Percentiles rank a stretch among this genome's conserved stretches.
Conservation (phyloP, 1,139 yeast species). For the Geotrichum histeridarum region DNA sequence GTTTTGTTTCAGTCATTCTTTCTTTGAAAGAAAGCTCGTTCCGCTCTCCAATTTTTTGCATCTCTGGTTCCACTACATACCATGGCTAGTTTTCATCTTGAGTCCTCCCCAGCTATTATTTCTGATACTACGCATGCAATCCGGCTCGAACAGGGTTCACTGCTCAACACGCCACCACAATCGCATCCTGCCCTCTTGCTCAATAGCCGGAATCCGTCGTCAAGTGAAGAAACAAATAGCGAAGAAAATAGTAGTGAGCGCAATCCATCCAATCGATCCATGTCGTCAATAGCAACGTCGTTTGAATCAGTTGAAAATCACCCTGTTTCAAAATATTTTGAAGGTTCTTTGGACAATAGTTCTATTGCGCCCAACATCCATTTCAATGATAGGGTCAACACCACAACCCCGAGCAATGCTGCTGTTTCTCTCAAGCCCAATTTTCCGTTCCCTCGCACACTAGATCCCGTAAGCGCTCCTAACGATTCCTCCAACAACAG, state of each 20-base stretch:
- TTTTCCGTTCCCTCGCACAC: slow-evolving; percentile 8
- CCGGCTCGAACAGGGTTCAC: background rate
- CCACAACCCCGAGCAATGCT: background rate
- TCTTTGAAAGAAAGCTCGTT: background rate
- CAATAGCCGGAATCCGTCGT: slow-evolving; percentile 15
- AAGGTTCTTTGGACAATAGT: slow-evolving; percentile 4
- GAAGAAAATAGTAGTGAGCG: slow-evolving; percentile 15
- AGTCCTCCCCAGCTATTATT: background rate
- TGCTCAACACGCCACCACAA: background rate
- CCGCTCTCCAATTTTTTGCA: background rate
- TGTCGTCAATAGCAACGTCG: slow-evolving; percentile 27
- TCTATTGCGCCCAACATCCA: background rate
- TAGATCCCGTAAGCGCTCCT: slow-evolving; percentile 8
- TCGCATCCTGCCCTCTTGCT: slow-evolving; percentile 5
- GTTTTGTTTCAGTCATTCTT: background rate
- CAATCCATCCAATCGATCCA: slow-evolving; percentile 21
- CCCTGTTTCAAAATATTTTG: slow-evolving; percentile 11
- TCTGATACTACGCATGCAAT: background rate
- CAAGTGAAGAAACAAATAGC: slow-evolving; percentile 17
- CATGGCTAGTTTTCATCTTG: background rate
- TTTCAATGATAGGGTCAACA: background rate
- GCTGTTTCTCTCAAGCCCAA: background rate
- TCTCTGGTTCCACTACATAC: background rate
- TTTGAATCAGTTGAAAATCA: slow-evolving; percentile 20
- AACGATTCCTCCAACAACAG: slow-evolving; percentile 8